These are phyloP conservation scores for Corynespora cassiicola DNA, from an alignment of 2,329 filamentous ascomycete genomes.

Conservation along the genomic window DNA sequence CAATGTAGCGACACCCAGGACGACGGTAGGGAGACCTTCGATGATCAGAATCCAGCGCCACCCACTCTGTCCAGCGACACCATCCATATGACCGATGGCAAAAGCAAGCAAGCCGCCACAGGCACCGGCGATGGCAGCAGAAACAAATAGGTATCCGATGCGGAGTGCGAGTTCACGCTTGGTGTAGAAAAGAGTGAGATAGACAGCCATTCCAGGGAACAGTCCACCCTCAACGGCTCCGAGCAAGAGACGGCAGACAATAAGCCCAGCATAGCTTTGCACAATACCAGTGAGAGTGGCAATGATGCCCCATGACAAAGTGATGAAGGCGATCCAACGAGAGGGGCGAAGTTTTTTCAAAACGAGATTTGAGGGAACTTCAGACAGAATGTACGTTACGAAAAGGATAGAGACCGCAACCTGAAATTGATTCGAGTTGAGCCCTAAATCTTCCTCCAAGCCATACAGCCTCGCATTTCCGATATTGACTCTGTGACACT, in stretches of 20 bases:
- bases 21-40: slow-evolving; percentile 62
- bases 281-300: slow-evolving; percentile 74
- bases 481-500: slow-evolving; percentile 65
- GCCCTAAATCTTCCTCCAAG: slow-evolving; percentile 66
- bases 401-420: slow-evolving; percentile 54
- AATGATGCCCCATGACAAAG: slow-evolving; percentile 62
- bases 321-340: slow-evolving; percentile 66
- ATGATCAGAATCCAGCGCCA: slow-evolving; percentile 77
- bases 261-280: slow-evolving; percentile 67
- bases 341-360: slow-evolving; percentile 54
- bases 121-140: slow-evolving; percentile 73
- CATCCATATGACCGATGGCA: slow-evolving; percentile 76
- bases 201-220: slow-evolving; percentile 72
- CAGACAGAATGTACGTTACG: slow-evolving; percentile 53
- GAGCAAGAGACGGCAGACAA: slow-evolving; percentile 73
- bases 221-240: slow-evolving; percentile 74
- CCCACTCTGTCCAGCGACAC: slow-evolving; percentile 66
- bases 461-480: slow-evolving; percentile 71
- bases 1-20: slow-evolving; percentile 63
- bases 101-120: slow-evolving; percentile 76
- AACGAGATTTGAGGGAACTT: slow-evolving; percentile 55
- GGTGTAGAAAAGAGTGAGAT: slow-evolving; percentile 79
- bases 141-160: slow-evolving; percentile 76
- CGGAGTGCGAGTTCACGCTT: slow-evolving; percentile 75
- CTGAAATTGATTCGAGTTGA: slow-evolving; percentile 73